Evolutionary conservation across 2,329 filamentous ascomycete species (phyloP).

Genomic region (Metarhizium sp.): DNA sequence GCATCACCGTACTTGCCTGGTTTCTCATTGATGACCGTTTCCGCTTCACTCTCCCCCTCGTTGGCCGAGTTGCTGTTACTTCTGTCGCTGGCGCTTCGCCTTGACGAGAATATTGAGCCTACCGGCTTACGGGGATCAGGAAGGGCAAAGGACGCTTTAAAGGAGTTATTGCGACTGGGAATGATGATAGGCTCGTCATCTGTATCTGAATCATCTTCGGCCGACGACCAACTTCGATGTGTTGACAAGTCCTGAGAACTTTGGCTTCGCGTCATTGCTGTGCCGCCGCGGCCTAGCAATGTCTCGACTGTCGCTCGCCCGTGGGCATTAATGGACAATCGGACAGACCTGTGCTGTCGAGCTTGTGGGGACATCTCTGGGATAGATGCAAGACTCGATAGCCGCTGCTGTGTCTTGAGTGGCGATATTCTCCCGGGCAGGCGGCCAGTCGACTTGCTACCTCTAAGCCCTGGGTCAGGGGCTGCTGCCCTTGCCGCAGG

Average conservation of each 20-base stretch:
- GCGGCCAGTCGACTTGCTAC: conserved; percentile 26
- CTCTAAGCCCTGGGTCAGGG: conserved; percentile 20
- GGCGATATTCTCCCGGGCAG: conserved; percentile 42
- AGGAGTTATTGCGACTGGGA: conserved; percentile 47
- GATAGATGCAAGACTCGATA: conserved; percentile 47
- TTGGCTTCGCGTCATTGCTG: conserved; percentile 17
- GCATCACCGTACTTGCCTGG: conserved; percentile 42
- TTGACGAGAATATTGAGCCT: conserved; percentile 35
- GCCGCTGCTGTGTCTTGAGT: conserved; percentile 39
- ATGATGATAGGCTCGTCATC: conserved; percentile 59
- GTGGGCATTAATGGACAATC: conserved; percentile 54
- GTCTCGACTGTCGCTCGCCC: conserved; percentile 49
- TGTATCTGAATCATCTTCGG: conserved; percentile 46
- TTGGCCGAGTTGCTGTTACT: conserved; percentile 32
- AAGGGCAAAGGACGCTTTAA: conserved; percentile 45
- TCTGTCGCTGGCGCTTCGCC: conserved; percentile 39
- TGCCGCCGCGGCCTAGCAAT: conserved; percentile 26
- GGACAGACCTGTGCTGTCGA: conserved; percentile 45
- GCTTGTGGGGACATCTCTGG: conserved; percentile 39
- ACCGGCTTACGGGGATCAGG: conserved; percentile 43
- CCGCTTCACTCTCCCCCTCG: conserved; percentile 47
- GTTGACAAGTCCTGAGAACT: conserved; percentile 19
- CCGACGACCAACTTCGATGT: conserved; percentile 33
- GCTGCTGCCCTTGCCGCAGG: conserved; percentile 27
- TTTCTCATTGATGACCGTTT: conserved; percentile 44